Evolutionary conservation across 2,329 filamentous ascomycete species (phyloP), one percentile per base, ranked within the genome.

Genomic region (Ramichloridium luteum): DNA sequence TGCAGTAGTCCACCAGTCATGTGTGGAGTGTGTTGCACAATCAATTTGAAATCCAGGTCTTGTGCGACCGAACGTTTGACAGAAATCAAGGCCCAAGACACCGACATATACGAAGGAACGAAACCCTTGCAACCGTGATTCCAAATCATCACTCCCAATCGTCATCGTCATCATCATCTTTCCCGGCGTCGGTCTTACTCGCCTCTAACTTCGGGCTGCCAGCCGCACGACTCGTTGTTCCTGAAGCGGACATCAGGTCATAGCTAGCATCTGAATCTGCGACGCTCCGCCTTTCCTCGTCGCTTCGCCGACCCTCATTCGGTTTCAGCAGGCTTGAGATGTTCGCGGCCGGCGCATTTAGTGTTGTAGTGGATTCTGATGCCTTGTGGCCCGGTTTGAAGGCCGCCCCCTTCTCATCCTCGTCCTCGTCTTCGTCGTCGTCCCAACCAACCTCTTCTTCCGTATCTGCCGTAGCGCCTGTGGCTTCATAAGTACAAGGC

Each of bases 241-340:
- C 80, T 8, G 20, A 23, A 8, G 20, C 20, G 27, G 61, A 65
- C 3, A 98, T 84, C 18, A 98, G 70, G 55, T 98, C 90, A 56
- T 98, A 98, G 61, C 85, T 93, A 12, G 83, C 83, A 48, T 98
- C 90, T 54, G 88, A 94, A 49, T 90, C 90, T 5, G 85, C 76
- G 45, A 90, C 81, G 15, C 82, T 92, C 55, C 88, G 85, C 55
- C 56, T 55, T 27, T 65, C 60, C 56, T 85, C 80, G 50, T 93
- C 85, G 49, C 85, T 92, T 23, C 64, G 61, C 32, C 82, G 77
- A 12, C 75, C 63, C 46, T 80, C 73, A 2, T 41, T 59, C 15
- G 76, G 68, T 56, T 83, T 83, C 28, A 74, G 61, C 40, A 41
- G 50, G 44, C 35, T 54, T 40, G 31, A 50, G 41, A 43, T 29